Evolutionary conservation across 2,329 filamentous ascomycete species (phyloP).

Genomic region (Penicillium sp.): DNA sequence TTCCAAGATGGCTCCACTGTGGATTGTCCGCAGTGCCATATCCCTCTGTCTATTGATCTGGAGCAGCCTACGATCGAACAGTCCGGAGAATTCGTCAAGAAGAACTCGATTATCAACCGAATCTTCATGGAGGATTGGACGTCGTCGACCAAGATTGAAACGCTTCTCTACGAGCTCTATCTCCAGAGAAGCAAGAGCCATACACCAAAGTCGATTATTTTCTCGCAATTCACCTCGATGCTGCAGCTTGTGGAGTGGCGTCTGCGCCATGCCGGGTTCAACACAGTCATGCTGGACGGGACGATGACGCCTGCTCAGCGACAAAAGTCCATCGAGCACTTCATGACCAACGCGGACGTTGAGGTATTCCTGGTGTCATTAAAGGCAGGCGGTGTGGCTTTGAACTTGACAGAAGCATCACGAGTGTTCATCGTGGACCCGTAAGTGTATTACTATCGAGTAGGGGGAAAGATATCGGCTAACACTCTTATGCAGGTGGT

Average conservation of each 20-base stretch:
- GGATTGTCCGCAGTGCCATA: conserved; percentile 85
- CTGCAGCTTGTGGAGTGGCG: conserved; percentile 96
- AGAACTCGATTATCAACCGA: conserved; percentile 95
- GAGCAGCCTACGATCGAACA: conserved; percentile 95
- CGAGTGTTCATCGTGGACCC: conserved; percentile 95
- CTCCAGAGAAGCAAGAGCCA: conserved; percentile 87
- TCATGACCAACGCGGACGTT: conserved; percentile 91
- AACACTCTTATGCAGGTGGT: conserved; percentile 65
- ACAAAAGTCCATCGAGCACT: conserved; percentile 90
- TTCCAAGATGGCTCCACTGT: conserved; percentile 61
- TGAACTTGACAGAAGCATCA: conserved; percentile 93
- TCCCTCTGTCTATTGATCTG: conserved; percentile 82
- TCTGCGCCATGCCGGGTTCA: conserved; percentile 91
- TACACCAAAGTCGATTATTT: conserved; percentile 95
- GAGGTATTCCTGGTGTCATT: conserved; percentile 95
- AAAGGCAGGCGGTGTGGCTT: conserved; percentile 90
- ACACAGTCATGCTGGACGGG: conserved; percentile 95
- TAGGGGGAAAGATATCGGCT: conserved; percentile 2
- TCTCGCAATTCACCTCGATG: conserved; percentile 97
- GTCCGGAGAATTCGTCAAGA: conserved; percentile 81
- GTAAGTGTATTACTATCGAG: conserved; percentile 53
- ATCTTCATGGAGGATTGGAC: conserved; percentile 99
- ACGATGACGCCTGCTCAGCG: conserved; percentile 94
- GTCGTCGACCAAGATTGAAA: conserved; percentile 95
- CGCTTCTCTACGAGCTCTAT: conserved; percentile 91